Base-by-base conservation (phyloP, 805 yeast genomes). In the Nakazawaea ambrosiae region DNA sequence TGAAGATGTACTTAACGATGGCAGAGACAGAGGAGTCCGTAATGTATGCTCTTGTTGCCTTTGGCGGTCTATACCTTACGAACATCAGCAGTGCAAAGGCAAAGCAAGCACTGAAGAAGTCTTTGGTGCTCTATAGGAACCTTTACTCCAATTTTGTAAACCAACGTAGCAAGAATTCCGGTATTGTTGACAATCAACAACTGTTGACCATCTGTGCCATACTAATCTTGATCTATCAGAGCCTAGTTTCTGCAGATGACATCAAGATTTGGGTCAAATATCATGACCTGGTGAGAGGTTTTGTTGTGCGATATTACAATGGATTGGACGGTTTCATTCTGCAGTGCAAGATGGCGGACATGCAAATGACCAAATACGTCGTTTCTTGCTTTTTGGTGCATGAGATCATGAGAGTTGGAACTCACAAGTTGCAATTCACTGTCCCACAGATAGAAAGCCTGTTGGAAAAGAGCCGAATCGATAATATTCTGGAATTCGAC, bases 181-280 rank as follows among this genome's bases (percentile, higher is more conserved):
- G 36, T 17, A 14, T 9, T 5, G 5, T 32, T 4, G 29, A 37
- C 22, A 11, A 20, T 18, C 6, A 17, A 16, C 15, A 27, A 14
- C 35, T 33, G 12, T 8, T 16, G 9, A 7, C 22, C 6, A 37
- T 37, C 12, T n/a, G 19, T 3, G 14, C 19, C 7, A 22, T 16
- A 15, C 27, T 37, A 14, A 27, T 19, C 14, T 11, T 27, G 8
- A 22, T 23, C n/a, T 20, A 33, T 4, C 33, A 37, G 11, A 32
- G 26, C 10, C 28, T 36, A 2, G 12, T 37, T 6, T 16, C 20
- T 8, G 15, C 20, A 10, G 40, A 36, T 16, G 27, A 37, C 19
- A 23, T 20, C 14, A 32, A 27, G 22, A 33, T 32, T 10, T 37
- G 40, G 40, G 17, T 27, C 14, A 26, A 37, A 15, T 37, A 37